Evolutionary conservation across 78 protist species (phyloP).

Genomic region (Dictyostelium capitatum): DNA sequence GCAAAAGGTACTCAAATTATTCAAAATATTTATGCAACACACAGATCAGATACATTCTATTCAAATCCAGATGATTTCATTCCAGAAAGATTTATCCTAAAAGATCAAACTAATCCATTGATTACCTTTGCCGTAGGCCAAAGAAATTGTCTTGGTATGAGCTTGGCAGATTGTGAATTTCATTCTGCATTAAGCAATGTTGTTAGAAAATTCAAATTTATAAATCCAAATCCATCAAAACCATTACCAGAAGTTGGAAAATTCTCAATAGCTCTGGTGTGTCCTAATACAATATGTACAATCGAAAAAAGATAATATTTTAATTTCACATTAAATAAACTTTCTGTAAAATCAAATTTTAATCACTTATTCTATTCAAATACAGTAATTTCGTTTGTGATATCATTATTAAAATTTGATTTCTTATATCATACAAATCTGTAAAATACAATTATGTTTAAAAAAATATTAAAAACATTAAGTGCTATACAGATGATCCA

Average conservation of each 20-base stretch:
- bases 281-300: not conserved
- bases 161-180: constrained; percentile 24
- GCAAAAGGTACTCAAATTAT: constrained; percentile 50
- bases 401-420: too few relatives aligned
- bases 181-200: not conserved
- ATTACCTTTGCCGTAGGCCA: constrained; percentile 25
- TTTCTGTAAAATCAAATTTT: too few relatives aligned
- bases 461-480: too few relatives aligned
- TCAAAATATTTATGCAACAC: constrained; percentile 16
- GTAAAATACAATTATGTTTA: too few relatives aligned
- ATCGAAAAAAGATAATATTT: constrained; percentile 33
- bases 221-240: not conserved
- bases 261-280: not conserved
- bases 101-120: not conserved
- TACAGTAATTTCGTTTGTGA: too few relatives aligned
- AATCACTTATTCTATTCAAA: too few relatives aligned
- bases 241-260: not conserved
- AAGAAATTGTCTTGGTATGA: constrained; percentile 33
- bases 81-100: constrained; percentile 34
- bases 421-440: too few relatives aligned
- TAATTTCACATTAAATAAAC: too few relatives aligned
- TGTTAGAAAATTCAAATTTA: constrained; percentile 38
- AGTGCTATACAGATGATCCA: too few relatives aligned
- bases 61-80: constrained; percentile 14
- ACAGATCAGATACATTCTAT: not conserved